Percentiles rank a stretch among this genome's conserved stretches.
phyloP scores from a whole-genome alignment of 768 basidiomycete species.

The Tylopilus balloui region DNA sequence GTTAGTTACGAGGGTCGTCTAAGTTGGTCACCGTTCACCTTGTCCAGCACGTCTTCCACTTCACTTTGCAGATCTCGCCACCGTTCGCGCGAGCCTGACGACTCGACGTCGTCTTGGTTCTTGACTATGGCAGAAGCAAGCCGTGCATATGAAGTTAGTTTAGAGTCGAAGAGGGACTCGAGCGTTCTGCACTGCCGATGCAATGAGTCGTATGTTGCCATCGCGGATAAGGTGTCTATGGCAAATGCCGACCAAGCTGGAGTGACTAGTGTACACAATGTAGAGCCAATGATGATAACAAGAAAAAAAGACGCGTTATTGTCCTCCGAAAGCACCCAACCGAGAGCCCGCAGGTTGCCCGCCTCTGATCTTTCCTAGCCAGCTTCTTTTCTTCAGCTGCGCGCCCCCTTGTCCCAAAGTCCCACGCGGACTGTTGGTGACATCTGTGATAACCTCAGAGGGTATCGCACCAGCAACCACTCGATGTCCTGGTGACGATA shows the following conservation, averaged over 20 bases:
- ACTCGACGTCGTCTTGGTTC: slow-evolving; percentile 57
- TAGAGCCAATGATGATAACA: slow-evolving; percentile 9
- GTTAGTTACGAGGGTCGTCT: slow-evolving; percentile 6
- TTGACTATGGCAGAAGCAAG: slow-evolving; percentile 65
- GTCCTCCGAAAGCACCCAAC: slow-evolving; percentile 22
- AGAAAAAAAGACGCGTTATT: slow-evolving; percentile 16
- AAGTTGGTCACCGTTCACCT: slow-evolving; percentile 47
- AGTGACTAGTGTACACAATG: slow-evolving; percentile 17
- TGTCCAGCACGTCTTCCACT: slow-evolving; percentile 78
- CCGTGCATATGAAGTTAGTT: slow-evolving; percentile 87
- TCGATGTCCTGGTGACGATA: slow-evolving; percentile 49
- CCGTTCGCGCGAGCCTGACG: slow-evolving; percentile 63
- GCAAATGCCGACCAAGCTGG: slow-evolving; percentile 19
- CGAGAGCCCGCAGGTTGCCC: slow-evolving; percentile 23
- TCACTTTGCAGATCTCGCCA: slow-evolving; percentile 84
- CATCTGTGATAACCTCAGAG: slow-evolving; percentile 43
- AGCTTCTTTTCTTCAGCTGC: slow-evolving; percentile 50
- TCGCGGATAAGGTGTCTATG: slow-evolving; percentile 24
- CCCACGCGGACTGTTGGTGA: slow-evolving; percentile 61
- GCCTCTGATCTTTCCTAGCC: slow-evolving; percentile 68
- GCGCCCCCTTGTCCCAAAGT: slow-evolving; percentile 20
- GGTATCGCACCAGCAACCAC: slow-evolving; percentile 38
- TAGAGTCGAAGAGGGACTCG: slow-evolving; percentile 87
- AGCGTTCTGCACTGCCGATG: slow-evolving; percentile 91
- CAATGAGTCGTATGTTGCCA: slow-evolving; percentile 83